Conservation (phyloP, 176 grass and related monocot species). For the Raddia guianensis region DNA sequence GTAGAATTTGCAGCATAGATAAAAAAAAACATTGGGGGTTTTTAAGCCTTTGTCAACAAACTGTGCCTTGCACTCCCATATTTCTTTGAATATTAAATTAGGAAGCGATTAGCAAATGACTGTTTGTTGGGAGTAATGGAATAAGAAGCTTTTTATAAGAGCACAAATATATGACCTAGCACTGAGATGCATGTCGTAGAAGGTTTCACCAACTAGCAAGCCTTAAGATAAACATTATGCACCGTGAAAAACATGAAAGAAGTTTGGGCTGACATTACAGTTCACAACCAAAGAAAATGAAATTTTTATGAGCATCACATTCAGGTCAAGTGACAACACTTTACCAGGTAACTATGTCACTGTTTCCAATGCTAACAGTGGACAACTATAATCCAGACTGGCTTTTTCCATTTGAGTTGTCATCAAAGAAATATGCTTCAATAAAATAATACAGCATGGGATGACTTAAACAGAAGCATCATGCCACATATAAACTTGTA, state of each 20-base stretch:
- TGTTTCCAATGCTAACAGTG: neutral
- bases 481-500: slow-evolving; percentile 8
- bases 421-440: neutral
- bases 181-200: neutral
- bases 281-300: neutral
- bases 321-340: neutral
- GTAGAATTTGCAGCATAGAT: neutral
- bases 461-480: slow-evolving; percentile 18
- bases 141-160: neutral
- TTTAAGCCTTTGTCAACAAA: neutral
- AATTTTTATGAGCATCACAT: neutral
- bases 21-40: neutral
- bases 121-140: neutral
- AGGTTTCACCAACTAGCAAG: neutral
- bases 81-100: neutral
- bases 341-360: neutral
- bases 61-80: neutral
- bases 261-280: neutral
- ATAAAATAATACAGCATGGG: neutral
- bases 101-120: neutral
- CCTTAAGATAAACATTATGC: neutral
- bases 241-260: slow-evolving; percentile 8
- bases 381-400: neutral
- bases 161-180: neutral
- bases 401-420: neutral